phyloP scores from a whole-genome alignment of 1,139 yeast genomes.

The Suhomyces taliae region DNA sequence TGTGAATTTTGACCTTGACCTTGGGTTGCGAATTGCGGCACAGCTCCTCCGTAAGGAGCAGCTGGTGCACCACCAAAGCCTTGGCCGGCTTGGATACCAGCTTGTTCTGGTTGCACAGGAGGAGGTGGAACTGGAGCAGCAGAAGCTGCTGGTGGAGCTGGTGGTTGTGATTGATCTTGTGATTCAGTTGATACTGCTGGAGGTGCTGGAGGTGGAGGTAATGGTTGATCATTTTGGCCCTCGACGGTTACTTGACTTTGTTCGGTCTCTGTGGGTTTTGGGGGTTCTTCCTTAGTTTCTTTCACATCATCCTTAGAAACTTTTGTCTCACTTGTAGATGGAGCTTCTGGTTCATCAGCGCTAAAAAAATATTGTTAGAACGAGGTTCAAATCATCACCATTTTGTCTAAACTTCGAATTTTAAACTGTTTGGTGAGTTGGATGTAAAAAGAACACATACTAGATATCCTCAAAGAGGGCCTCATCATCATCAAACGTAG shows the following conservation, averaged over 20 bases:
- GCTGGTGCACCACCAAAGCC: background rate
- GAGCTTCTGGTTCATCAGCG: slow-evolving; percentile 16
- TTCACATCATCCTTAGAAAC: background rate
- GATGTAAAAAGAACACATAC: slow-evolving; percentile 17
- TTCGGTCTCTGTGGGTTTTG: slow-evolving; percentile 9
- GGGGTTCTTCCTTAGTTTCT: background rate
- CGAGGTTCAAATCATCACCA: slow-evolving; percentile 3
- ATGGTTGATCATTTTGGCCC: slow-evolving; percentile 4
- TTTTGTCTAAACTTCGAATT: background rate
- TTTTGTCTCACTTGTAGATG: slow-evolving; percentile 7
- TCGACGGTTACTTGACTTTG: slow-evolving; percentile 1
- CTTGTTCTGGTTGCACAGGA: background rate
- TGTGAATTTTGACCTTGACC: background rate
- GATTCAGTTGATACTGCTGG: background rate
- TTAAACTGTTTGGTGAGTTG: no score
- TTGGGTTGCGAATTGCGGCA: slow-evolving; percentile 4
- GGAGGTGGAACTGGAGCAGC: slow-evolving; percentile 1
- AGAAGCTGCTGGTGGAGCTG: background rate
- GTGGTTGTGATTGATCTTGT: background rate
- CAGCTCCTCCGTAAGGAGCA: background rate
- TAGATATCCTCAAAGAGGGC: slow-evolving; percentile 80
- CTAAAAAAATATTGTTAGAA: slow-evolving; percentile 11
- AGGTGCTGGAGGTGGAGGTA: slow-evolving; percentile 3
- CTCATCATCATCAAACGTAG: slow-evolving; percentile 79
- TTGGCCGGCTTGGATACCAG: no score